Base-by-base conservation (phyloP, 1,284 basidiomycete species). In the Tylopilus orsonianus region DNA sequence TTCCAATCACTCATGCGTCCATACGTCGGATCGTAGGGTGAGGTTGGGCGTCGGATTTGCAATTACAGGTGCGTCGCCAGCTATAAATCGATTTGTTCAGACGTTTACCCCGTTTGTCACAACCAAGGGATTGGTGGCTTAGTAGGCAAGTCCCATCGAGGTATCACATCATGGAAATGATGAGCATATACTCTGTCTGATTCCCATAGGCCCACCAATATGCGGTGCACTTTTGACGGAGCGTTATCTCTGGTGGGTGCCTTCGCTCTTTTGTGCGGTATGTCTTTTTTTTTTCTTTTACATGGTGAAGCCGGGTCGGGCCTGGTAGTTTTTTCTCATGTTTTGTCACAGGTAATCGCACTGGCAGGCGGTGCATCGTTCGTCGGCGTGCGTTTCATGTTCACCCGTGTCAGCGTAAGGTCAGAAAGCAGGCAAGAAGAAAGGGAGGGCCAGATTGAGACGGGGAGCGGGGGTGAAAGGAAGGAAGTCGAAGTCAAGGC, bases 241-340 rank as follows among this genome's bases (percentile, higher is more conserved):
- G 3, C 48, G 33, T 23, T 66, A 67, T 43, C 38, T 51, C 26
- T 68, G 66, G 66, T 67, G 57, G 61, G 62, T 53, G 2, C 57
- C 66, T 5, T 56, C 50, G 5, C n/a, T 61, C 12, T 67, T 68
- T 47, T 62, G 52, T 43, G 59, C 47, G 40, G 66, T 64, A 53
- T 13, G 62, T 49, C 19, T 3, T n/a, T 13, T 4, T 46, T 19
- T n/a, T n/a, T n/a, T n/a, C n/a, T n/a, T n/a, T 35, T 18, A 20
- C n/a, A 16, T 16, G 18, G 42, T n/a, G 9, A 3, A 7, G 9
- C 8, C 5, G 2, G 1, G 20, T 16, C 9, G 18, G 8, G 7
- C 4, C 32, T 10, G 9, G 16, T 8, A 2, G 4, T 13, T 8
- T 41, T 3, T 2, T n/a, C 23, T 50, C 9, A 36, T 27, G 9